Conservation (phyloP, 2,329 filamentous ascomycete genomes). For the Botrytis paeoniae region DNA sequence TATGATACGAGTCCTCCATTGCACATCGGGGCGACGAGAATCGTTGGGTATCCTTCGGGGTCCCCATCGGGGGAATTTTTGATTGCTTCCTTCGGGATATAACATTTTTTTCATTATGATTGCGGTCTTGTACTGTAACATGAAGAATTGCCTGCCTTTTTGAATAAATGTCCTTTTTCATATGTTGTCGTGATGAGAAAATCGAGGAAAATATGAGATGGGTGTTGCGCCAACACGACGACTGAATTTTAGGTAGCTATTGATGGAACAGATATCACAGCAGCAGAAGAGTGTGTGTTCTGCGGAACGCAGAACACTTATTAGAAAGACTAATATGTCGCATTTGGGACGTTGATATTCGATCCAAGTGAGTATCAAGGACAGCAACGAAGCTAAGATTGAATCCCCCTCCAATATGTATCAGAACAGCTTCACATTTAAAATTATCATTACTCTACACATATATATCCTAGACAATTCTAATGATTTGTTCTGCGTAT, state of each 20-base stretch:
- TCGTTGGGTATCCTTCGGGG: no score
- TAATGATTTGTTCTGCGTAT: background rate
- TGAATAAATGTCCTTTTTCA: no score
- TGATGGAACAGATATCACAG: no score
- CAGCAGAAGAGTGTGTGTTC: no score
- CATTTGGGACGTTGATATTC: background rate
- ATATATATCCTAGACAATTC: background rate
- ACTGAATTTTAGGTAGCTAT: no score
- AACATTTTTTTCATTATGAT: conserved; percentile 41
- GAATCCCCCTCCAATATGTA: background rate
- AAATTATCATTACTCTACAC: background rate
- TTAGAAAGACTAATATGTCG: no score
- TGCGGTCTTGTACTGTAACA: conserved; percentile 34
- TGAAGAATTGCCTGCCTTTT: conserved; percentile 34
- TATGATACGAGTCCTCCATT: no score
- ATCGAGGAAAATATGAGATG: no score
- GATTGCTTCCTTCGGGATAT: conserved; percentile 30
- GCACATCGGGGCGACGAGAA: no score
- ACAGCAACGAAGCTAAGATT: background rate
- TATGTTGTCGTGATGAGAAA: background rate
- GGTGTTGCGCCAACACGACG: no score
- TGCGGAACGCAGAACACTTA: no score
- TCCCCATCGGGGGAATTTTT: conserved; percentile 40
- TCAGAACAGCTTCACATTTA: background rate
- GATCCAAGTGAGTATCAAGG: background rate